These are phyloP conservation scores for Polytrichum formosum DNA, from an alignment of 225 moss, liverwort and hornwort species.

Conservation along the genomic window DNA sequence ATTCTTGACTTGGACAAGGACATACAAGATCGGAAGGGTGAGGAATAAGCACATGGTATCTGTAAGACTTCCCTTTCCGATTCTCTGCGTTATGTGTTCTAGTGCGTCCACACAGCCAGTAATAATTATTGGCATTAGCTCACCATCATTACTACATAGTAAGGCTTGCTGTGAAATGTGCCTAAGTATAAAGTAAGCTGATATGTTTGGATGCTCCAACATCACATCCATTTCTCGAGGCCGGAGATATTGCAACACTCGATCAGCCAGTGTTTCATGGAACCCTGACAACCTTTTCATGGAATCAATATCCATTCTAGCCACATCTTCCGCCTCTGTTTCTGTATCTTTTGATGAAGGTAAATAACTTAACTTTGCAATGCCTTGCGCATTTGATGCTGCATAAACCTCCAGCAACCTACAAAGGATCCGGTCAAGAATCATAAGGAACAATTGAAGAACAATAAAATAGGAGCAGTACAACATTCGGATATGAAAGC, in stretches of 20 bases:
- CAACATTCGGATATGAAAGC: too few relatives aligned
- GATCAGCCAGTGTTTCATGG: slow-evolving; percentile 26
- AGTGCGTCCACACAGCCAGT: slow-evolving; percentile 33
- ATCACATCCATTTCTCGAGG: slow-evolving; percentile 14
- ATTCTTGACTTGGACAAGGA: slow-evolving; percentile 23
- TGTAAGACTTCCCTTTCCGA: slow-evolving; percentile 5
- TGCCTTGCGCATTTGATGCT: slow-evolving; percentile 15
- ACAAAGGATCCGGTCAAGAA: slow-evolving; percentile 3
- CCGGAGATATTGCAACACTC: slow-evolving; percentile 40
- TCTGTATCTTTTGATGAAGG: slow-evolving; percentile 19
- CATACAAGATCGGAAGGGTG: slow-evolving; percentile 33
- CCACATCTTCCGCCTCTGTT: slow-evolving; percentile 26
- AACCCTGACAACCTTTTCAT: slow-evolving; percentile 22
- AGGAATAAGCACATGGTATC: slow-evolving; percentile 22
- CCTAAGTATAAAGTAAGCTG: slow-evolving; percentile 57
- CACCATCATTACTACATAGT: slow-evolving; percentile 25
- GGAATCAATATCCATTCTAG: slow-evolving; percentile 33
- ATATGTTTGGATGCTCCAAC: slow-evolving; percentile 17
- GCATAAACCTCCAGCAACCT: slow-evolving; percentile 45
- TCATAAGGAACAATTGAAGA: too few relatives aligned
- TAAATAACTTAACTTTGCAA: slow-evolving; percentile 8
- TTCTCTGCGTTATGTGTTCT: slow-evolving; percentile 11
- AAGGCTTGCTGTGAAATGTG: slow-evolving; percentile 51
- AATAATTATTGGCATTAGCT: slow-evolving; percentile 18
- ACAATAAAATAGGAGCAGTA: too few relatives aligned